Percentiles rank a stretch among this genome's conserved stretches.
Evolutionary conservation across 305 asterid genomes (phyloP).

Genomic region (Fraxinus xanthoxyloides): DNA sequence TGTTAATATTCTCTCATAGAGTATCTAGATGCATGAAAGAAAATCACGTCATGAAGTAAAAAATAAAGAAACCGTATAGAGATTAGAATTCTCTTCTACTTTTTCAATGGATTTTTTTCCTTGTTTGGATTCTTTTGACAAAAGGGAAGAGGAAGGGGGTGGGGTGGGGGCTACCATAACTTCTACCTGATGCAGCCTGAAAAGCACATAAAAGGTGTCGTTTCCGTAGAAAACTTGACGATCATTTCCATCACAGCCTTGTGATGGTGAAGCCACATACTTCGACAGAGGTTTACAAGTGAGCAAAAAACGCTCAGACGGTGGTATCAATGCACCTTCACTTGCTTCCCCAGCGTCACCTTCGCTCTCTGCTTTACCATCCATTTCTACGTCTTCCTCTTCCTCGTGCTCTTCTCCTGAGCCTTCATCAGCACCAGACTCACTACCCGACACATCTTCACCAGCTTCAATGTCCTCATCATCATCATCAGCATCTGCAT

Average conservation of each 20-base stretch:
- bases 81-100: not conserved
- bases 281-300: conserved; percentile 80
- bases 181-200: conserved; percentile 92
- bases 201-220: conserved; percentile 80
- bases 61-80: not conserved
- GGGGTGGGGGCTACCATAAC: not conserved
- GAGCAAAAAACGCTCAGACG: conserved; percentile 58
- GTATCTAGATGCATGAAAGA: conserved; percentile 18
- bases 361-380: conserved; percentile 45
- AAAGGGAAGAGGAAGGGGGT: not conserved
- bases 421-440: conserved; percentile 86
- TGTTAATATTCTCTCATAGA: conserved; percentile 27
- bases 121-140: not conserved
- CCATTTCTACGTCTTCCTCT: conserved; percentile 73
- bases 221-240: conserved; percentile 74
- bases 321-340: conserved; percentile 54
- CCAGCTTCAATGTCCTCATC: conserved; percentile 85
- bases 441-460: conserved; percentile 45
- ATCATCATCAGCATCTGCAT: conserved; percentile 58
- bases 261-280: conserved; percentile 46
- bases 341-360: conserved; percentile 83
- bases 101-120: not conserved
- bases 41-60: not conserved
- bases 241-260: conserved; percentile 40
- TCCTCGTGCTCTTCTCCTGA: conserved; percentile 82